These are phyloP conservation scores for Phytophthora multivora DNA, from an alignment of 352 stramenopile species.

Conservation along the genomic window DNA sequence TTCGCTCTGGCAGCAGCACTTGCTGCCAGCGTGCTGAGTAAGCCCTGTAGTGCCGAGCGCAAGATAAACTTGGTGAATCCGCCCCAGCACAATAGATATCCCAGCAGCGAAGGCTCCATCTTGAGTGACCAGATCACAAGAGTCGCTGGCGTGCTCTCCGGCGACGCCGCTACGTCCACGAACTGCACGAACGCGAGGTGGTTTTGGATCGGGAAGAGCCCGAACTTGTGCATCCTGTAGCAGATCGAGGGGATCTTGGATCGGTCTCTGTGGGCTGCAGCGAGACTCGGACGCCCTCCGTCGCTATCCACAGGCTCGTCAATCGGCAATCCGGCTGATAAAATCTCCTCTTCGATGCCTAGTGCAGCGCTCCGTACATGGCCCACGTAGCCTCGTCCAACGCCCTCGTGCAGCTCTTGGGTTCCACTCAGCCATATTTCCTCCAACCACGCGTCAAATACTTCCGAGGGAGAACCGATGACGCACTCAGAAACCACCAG, in stretches of 20 bases:
- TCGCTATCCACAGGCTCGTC: constrained; percentile 31
- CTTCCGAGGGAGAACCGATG: constrained; percentile 41
- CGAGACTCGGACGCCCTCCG: constrained; percentile 33
- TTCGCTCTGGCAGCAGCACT: constrained; percentile 21
- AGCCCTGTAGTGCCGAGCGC: constrained; percentile 37
- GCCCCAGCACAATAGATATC: constrained; percentile 57
- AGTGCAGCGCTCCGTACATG: constrained; percentile 50
- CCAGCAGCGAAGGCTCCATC: constrained; percentile 38
- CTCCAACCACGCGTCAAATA: constrained; percentile 71
- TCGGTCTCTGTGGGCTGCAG: constrained; percentile 17
- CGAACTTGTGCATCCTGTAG: constrained; percentile 60
- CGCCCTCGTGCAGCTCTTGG: constrained; percentile 49
- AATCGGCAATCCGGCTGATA: constrained; percentile 49
- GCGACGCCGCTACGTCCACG: constrained; percentile 48
- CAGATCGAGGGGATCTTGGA: constrained; percentile 55
- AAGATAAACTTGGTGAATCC: constrained; percentile 42
- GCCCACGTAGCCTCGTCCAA: constrained; percentile 61
- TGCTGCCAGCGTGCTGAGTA: constrained; percentile 29
- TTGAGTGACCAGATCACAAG: constrained; percentile 61
- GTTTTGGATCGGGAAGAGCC: constrained; percentile 50
- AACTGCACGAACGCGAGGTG: constrained; percentile 74
- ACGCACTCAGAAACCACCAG: constrained; percentile 63
- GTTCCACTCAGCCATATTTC: constrained; percentile 48
- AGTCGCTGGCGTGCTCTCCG: constrained; percentile 41
- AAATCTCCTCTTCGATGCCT: constrained; percentile 69